Conservation (phyloP, 2,329 filamentous ascomycete genomes). For the Mycosphaerelloides madeirae region DNA sequence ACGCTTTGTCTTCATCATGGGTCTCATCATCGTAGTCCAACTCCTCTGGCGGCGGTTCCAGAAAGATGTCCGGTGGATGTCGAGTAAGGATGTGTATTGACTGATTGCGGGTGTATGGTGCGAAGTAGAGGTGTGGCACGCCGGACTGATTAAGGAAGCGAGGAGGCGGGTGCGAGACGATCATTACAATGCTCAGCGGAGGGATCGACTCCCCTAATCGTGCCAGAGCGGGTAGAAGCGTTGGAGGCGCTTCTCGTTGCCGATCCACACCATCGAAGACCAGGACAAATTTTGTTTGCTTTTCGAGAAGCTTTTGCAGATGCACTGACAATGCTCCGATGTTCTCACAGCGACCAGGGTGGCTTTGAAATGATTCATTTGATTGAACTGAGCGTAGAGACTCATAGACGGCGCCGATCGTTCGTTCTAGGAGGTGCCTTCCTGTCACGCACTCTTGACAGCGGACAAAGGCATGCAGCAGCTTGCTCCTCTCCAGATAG, state of each 20-base stretch:
- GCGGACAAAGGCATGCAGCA: constrained; percentile 60
- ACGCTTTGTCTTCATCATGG: constrained; percentile 55
- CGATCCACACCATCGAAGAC: constrained; percentile 85
- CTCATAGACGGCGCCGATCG: constrained; percentile 50
- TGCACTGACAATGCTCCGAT: constrained; percentile 71
- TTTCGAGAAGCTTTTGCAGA: constrained; percentile 59
- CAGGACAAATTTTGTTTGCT: constrained; percentile 63
- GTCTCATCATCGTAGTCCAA: constrained; percentile 46
- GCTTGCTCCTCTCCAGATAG: constrained; percentile 51
- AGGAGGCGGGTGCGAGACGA: constrained; percentile 67
- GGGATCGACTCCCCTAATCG: constrained; percentile 77
- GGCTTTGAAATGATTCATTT: constrained; percentile 35
- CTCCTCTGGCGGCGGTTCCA: constrained; percentile 25
- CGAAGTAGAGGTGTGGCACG: constrained; percentile 74
- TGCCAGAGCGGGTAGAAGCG: constrained; percentile 73
- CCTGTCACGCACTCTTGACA: constrained; percentile 73
- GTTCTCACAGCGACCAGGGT: constrained; percentile 66
- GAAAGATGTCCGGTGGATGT: constrained; percentile 46
- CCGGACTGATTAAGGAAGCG: constrained; percentile 65
- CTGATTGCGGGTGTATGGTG: constrained; percentile 76
- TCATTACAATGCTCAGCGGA: constrained; percentile 69
- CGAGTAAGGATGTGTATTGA: constrained; percentile 71
- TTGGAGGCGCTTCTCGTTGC: constrained; percentile 73
- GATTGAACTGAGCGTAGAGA: constrained; percentile 28
- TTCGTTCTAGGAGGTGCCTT: constrained; percentile 71